Base-by-base conservation (phyloP, 2,329 filamentous ascomycete species). In the Aspergillus ruber region DNA sequence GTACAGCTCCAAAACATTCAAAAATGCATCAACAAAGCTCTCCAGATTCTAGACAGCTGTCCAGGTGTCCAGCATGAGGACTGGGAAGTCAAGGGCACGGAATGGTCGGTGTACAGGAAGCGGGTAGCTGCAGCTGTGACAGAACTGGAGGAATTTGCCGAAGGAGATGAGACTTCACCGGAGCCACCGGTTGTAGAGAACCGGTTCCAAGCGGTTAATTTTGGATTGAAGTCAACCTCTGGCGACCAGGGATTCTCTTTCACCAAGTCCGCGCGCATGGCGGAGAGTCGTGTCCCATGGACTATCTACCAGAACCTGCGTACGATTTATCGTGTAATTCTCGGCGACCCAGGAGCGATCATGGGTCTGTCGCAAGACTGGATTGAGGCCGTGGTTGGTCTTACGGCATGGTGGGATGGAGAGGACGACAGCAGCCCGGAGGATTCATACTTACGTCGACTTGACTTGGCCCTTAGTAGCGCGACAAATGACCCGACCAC, bases 321-420 rank as follows among this genome's bases (percentile, higher is more conserved):
- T 55, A 83, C 82, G 10, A 71, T 96, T 5, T 96, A 95, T 64
- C 84, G 84, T 29, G 84, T 95, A 50, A 72, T 94, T 1, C 77
- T 93, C 4, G 90, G 91, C 32, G 81, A 86, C 53, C 77, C 82
- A 8, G 80, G 84, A 32, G 83, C 89, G 17, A 88, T 96, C 45
- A 74, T 94, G 51, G 80, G 83, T 42, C 81, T 83, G 40, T 82
- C 90, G 1, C 84, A 91, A 60, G 90, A 96, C 67, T 97, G 91
- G 91, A 83, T 91, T 44, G 91, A 97, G 71, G 90, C 89, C 0
- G 86, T 85, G 0, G 72, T 96, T 50, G 87, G 85, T 1, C 73
- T 97, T 43, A 84, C 90, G 27, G 84, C 86, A 5, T 97, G 91
- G 91, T 95, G 90, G 90, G 85, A 95, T 62, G 88, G 93, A 51